Evolutionary conservation across 1,284 basidiomycete species (phyloP).

Genomic region (Fomitopsis pinicola): DNA sequence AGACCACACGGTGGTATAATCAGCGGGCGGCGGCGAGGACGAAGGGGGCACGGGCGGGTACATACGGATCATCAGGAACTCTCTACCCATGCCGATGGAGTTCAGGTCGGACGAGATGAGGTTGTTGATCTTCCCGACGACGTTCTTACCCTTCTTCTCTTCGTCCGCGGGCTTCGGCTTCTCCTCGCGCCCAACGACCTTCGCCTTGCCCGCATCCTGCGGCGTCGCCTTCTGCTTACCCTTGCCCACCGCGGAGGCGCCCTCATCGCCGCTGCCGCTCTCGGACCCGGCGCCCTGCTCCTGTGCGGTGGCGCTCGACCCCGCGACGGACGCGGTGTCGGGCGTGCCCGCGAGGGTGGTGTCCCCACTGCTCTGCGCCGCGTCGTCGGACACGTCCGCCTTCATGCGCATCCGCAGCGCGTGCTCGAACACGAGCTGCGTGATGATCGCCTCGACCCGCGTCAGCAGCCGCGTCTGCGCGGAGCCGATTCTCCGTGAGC

Average conservation of each 20-base stretch:
- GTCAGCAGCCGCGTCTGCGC: constrained; percentile 32
- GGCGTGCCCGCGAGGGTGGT: constrained; percentile 22
- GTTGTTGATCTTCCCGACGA: constrained; percentile 49
- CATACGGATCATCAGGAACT: constrained; percentile 25
- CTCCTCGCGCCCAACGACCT: constrained; percentile 14
- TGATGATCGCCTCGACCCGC: constrained; percentile 45
- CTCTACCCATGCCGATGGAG: constrained; percentile 30
- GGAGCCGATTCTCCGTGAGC: not conserved
- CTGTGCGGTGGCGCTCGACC: constrained; percentile 6
- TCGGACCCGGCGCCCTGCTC: constrained; percentile 12
- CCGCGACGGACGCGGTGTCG: constrained; percentile 21
- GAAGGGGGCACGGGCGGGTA: not conserved
- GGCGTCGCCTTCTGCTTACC: constrained; percentile 8
- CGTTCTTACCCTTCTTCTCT: constrained; percentile 30
- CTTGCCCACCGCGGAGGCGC: constrained; percentile 6
- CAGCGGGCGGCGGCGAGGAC: not conserved
- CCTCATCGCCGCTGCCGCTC: constrained; percentile 3
- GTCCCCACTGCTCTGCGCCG: constrained; percentile 1
- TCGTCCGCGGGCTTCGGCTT: constrained; percentile 5
- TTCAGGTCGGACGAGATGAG: constrained; percentile 30
- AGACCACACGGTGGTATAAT: not conserved
- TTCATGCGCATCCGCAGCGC: constrained; percentile 51
- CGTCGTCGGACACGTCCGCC: constrained; percentile 18
- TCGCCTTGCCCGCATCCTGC: constrained; percentile 9
- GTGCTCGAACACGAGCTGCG: constrained; percentile 55